Evolutionary conservation across 192 early-diverging fungal genomes (phyloP).

Genomic region (Umbelopsis ramanniana): DNA sequence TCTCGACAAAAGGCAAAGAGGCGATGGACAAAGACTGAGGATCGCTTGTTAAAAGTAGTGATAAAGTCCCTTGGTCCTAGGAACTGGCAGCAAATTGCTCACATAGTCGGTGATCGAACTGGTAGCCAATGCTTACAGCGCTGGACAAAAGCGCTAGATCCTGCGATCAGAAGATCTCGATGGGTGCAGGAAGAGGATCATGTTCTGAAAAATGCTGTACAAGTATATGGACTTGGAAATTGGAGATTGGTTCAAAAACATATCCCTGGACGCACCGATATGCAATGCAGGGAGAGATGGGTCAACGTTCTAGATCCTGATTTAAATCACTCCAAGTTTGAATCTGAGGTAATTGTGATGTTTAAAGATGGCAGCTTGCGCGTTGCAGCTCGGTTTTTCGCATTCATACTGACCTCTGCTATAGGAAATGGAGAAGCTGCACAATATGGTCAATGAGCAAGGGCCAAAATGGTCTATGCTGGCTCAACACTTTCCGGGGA

Average conservation of each 20-base stretch:
- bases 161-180: constrained; percentile 62
- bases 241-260: constrained; percentile 77
- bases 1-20: constrained; percentile 42
- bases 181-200: constrained; percentile 75
- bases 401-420: neutral
- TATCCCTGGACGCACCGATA: constrained; percentile 73
- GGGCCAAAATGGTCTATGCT: constrained; percentile 50
- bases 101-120: constrained; percentile 65
- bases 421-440: constrained; percentile 31
- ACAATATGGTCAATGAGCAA: constrained; percentile 55
- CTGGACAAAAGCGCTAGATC: constrained; percentile 75
- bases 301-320: constrained; percentile 66
- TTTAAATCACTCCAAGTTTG: constrained; percentile 62
- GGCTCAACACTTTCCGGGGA: constrained; percentile 37
- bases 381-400: neutral
- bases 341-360: constrained; percentile 38
- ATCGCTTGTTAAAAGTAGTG: constrained; percentile 61
- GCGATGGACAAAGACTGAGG: constrained; percentile 75
- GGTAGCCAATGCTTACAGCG: constrained; percentile 74
- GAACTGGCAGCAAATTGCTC: constrained; percentile 74
- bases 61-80: constrained; percentile 70
- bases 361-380: neutral
- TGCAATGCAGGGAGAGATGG: constrained; percentile 81
- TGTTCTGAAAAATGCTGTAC: constrained; percentile 63
- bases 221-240: constrained; percentile 67